phyloP scores from a whole-genome alignment of 2,329 filamentous ascomycete species.

The Ramularia endophylla region DNA sequence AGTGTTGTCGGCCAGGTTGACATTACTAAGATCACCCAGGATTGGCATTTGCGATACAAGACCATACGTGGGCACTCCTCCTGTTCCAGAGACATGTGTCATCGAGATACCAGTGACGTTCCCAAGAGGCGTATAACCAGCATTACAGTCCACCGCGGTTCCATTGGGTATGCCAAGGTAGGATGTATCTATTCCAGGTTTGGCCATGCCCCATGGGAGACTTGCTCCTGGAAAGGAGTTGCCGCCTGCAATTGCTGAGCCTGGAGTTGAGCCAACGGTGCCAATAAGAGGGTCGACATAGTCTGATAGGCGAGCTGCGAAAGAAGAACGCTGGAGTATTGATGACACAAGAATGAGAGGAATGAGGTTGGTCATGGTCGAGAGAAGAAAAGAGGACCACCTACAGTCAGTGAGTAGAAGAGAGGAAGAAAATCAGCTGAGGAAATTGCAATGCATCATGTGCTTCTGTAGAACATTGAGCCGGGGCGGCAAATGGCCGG shows the following conservation, averaged over 20 bases:
- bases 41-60: slow-evolving; percentile 39
- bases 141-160: slow-evolving; percentile 29
- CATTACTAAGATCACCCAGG: slow-evolving; percentile 31
- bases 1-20: slow-evolving; percentile 40
- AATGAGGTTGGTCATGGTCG: too few relatives aligned
- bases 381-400: too few relatives aligned
- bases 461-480: too few relatives aligned
- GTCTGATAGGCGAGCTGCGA: slow-evolving; percentile 1
- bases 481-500: too few relatives aligned
- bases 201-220: slow-evolving; percentile 37
- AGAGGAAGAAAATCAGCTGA: too few relatives aligned
- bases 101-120: slow-evolving; percentile 36
- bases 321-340: slow-evolving; percentile 1
- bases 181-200: slow-evolving; percentile 36
- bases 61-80: slow-evolving; percentile 33
- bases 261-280: slow-evolving; percentile 40
- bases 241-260: slow-evolving; percentile 35
- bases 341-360: too few relatives aligned
- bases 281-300: slow-evolving; percentile 45
- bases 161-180: slow-evolving; percentile 22
- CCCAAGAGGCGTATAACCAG: slow-evolving; percentile 37
- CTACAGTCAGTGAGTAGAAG: too few relatives aligned
- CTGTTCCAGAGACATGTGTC: slow-evolving; percentile 34
- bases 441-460: too few relatives aligned
- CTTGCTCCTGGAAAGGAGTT: slow-evolving; percentile 36